These are phyloP conservation scores for Aureoboletus auriporus DNA, from an alignment of 768 basidiomycete genomes.

Conservation along the genomic window DNA sequence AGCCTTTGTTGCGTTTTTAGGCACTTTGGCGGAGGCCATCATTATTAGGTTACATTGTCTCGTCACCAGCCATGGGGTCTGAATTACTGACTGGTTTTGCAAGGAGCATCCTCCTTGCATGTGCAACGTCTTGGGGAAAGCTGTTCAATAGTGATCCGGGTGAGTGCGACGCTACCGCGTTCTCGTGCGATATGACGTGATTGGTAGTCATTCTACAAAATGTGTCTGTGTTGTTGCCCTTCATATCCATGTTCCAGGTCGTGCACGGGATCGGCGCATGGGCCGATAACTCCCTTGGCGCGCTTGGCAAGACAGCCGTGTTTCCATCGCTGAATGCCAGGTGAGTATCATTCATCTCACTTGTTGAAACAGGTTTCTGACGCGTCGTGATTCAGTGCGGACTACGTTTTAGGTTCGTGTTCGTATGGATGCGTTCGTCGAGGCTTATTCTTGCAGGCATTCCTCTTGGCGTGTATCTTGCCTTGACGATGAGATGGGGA, in stretches of 20 bases:
- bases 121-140: conserved; percentile 47
- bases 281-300: conserved; percentile 15
- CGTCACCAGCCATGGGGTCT: neutral
- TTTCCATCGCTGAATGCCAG: conserved; percentile 22
- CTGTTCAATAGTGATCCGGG: conserved; percentile 57
- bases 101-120: conserved; percentile 42
- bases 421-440: neutral
- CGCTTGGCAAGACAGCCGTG: conserved; percentile 17
- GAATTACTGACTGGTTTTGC: neutral
- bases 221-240: conserved; percentile 54
- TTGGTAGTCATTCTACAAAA: conserved; percentile 35
- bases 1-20: conserved; percentile 12
- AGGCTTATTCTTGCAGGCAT: conserved; percentile 25
- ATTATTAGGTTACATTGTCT: conserved; percentile 4
- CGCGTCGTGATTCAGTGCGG: conserved; percentile 7
- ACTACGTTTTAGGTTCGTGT: conserved; percentile 30
- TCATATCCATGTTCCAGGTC: conserved; percentile 25
- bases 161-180: conserved; percentile 13
- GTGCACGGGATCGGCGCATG: conserved; percentile 20
- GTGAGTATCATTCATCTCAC: conserved; percentile 3
- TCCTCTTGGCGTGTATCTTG: conserved; percentile 24
- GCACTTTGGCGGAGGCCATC: conserved; percentile 14
- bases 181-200: neutral
- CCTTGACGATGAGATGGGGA: conserved; percentile 18
- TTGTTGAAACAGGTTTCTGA: conserved; percentile 1